phyloP scores from a whole-genome alignment of 1,284 basidiomycete genomes.

The Sanghuangporus baumii region DNA sequence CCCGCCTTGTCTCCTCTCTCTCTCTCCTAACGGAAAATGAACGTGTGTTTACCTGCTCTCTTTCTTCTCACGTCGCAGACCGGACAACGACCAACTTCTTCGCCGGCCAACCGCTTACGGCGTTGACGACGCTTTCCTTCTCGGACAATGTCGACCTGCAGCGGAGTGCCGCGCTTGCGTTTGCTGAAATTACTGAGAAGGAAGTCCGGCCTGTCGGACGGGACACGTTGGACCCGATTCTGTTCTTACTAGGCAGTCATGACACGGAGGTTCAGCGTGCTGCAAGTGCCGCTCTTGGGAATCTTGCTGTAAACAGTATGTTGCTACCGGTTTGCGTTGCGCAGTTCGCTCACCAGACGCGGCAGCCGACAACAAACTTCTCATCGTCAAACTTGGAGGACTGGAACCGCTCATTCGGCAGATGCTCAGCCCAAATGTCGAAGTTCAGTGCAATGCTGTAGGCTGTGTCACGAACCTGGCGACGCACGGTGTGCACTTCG shows the following conservation, averaged over 20 bases:
- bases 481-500: conserved; percentile 77
- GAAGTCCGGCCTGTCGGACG: conserved; percentile 96
- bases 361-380: conserved; percentile 95
- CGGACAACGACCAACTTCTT: conserved; percentile 97
- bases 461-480: conserved; percentile 99
- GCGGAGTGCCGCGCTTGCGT: conserved; percentile 95
- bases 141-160: conserved; percentile 99
- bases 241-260: conserved; percentile 96
- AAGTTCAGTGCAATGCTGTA: conserved; percentile 99
- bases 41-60: not conserved
- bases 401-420: conserved; percentile 97
- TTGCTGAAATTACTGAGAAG: conserved; percentile 99
- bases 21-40: not conserved
- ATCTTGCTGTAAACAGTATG: conserved; percentile 96
- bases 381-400: conserved; percentile 97
- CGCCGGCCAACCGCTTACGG: conserved; percentile 84
- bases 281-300: conserved; percentile 96
- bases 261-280: conserved; percentile 99
- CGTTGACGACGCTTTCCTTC: conserved; percentile 96
- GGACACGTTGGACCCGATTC: conserved; percentile 97
- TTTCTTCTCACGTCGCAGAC: conserved; percentile 47
- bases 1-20: not conserved
- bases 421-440: conserved; percentile 98
- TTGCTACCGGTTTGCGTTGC: conserved; percentile 19
- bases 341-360: conserved; percentile 20